phyloP scores from a whole-genome alignment of 2,329 filamentous ascomycete genomes.

The Penicillium sp. region DNA sequence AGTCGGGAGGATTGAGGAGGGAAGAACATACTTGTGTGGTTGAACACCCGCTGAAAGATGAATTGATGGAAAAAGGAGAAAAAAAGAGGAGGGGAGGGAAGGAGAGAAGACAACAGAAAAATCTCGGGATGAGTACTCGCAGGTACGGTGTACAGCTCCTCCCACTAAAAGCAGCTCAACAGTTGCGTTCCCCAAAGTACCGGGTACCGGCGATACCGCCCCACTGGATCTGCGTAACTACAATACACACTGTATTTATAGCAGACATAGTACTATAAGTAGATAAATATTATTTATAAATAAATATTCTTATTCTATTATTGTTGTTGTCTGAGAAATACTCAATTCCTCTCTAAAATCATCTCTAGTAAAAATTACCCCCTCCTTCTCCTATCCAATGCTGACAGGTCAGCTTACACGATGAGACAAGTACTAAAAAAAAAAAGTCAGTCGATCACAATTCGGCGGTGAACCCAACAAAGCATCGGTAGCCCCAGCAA shows the following conservation, averaged over 20 bases:
- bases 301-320: no score
- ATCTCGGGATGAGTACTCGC: constrained; percentile 31
- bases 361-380: neutral
- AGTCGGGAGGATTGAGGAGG: neutral
- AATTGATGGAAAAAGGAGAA: constrained; percentile 17
- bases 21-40: constrained; percentile 24
- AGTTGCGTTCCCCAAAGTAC: constrained; percentile 30
- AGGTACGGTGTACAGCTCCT: constrained; percentile 35
- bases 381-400: no score
- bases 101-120: constrained; percentile 34
- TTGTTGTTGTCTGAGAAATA: no score
- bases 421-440: neutral
- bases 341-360: no score
- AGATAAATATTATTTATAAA: no score
- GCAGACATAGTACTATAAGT: no score
- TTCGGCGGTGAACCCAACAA: constrained; percentile 7
- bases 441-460: constrained; percentile 9
- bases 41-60: constrained; percentile 27
- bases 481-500: neutral
- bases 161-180: constrained; percentile 22
- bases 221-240: neutral
- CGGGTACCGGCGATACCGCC: constrained; percentile 24
- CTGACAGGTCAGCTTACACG: no score
- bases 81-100: constrained; percentile 26
- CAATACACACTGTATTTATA: no score